Evolutionary conservation across 1,284 basidiomycete genomes (phyloP).

Genomic region (Pterula multifida): DNA sequence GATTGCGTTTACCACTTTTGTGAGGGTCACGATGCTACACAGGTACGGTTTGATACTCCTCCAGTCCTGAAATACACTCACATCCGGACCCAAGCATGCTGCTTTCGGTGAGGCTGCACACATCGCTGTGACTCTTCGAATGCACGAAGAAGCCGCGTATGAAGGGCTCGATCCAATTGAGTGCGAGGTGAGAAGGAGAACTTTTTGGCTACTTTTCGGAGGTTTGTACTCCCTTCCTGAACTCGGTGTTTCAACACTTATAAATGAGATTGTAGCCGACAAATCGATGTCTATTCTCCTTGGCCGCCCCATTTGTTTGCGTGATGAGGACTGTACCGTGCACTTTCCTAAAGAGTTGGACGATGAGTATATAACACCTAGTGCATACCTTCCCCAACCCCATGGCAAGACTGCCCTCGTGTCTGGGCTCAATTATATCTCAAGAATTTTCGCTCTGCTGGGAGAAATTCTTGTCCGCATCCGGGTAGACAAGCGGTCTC

Average conservation of each 20-base stretch:
- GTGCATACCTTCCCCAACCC: constrained; percentile 70
- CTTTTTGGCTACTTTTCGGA: constrained; percentile 80
- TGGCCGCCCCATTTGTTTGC: constrained; percentile 67
- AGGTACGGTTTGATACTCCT: constrained; percentile 16
- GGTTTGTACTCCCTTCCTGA: constrained; percentile 29
- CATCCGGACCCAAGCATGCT: constrained; percentile 31
- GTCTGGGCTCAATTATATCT: constrained; percentile 77
- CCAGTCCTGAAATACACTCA: neutral
- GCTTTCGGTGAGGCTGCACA: constrained; percentile 75
- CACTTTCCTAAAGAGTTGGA: constrained; percentile 78
- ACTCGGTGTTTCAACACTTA: neutral
- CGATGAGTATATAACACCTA: constrained; percentile 77
- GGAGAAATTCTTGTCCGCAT: constrained; percentile 78
- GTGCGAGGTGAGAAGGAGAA: constrained; percentile 68
- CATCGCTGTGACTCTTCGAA: constrained; percentile 66
- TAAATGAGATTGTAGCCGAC: constrained; percentile 40
- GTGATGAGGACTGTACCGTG: constrained; percentile 79
- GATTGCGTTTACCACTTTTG: constrained; percentile 79
- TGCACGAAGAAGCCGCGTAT: constrained; percentile 76
- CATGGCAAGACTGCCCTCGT: constrained; percentile 73
- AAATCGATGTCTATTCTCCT: constrained; percentile 81
- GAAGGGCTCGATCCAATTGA: constrained; percentile 76
- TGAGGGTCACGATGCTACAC: constrained; percentile 78
- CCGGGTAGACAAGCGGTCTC: constrained; percentile 72
- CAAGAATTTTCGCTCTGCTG: constrained; percentile 71